Evolutionary conservation across 1,139 yeast genomes (phyloP).

Genomic region (Saccharomyces hybrid): DNA sequence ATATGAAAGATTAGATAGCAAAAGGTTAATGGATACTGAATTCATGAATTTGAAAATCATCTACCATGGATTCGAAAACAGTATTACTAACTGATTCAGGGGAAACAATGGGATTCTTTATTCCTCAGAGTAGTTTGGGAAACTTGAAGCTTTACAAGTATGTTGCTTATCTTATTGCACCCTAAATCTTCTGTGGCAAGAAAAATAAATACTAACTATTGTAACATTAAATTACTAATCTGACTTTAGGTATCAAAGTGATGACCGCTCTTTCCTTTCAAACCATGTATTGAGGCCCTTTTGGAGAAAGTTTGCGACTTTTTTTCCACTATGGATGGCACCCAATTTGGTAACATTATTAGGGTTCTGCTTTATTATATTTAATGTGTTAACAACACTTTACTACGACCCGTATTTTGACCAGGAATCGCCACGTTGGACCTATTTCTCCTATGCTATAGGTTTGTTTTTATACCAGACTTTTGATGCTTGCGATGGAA

Average conservation of each 20-base stretch:
- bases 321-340: conserved; percentile 83
- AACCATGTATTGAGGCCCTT: conserved; percentile 70
- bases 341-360: conserved; percentile 78
- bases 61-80: background rate
- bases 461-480: conserved; percentile 90
- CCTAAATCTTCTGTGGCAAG: background rate
- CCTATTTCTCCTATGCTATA: conserved; percentile 69
- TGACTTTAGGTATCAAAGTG: conserved; percentile 47
- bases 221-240: background rate
- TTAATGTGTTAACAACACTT: conserved; percentile 58
- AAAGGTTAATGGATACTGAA: background rate
- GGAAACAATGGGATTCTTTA: conserved; percentile 60
- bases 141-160: conserved; percentile 65
- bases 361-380: conserved; percentile 65
- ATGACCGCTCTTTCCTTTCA: conserved; percentile 75
- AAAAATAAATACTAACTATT: background rate
- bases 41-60: background rate
- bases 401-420: conserved; percentile 67
- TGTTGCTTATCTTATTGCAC: conserved; percentile 21
- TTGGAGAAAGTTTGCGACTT: conserved; percentile 55
- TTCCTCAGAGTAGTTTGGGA: conserved; percentile 51
- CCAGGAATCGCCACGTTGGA: conserved; percentile 66
- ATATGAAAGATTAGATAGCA: background rate
- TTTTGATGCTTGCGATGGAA: conserved; percentile 93
- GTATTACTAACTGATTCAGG: background rate